Evolutionary conservation across 192 early-diverging fungal species (phyloP).

Genomic region (Podila clonocystis): DNA sequence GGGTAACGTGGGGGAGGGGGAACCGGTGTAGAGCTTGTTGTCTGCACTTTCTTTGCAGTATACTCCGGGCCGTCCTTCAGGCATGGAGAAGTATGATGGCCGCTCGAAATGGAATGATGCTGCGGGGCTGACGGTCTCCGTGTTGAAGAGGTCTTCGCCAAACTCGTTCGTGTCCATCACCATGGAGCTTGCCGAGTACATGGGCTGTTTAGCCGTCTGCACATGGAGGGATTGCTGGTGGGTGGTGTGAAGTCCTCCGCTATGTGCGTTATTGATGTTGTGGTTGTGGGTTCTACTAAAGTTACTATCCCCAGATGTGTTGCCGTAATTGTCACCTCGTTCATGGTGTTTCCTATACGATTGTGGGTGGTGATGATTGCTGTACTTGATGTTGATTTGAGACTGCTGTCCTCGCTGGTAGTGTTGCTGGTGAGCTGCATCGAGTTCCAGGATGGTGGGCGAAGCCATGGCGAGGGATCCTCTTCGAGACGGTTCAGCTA

Average conservation of each 20-base stretch:
- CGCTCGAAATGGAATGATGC: neutral
- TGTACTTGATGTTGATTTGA: slow-evolving; percentile 1
- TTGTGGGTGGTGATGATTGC: neutral
- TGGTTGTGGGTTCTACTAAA: neutral
- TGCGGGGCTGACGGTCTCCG: neutral
- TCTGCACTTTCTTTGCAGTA: neutral
- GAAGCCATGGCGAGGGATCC: neutral
- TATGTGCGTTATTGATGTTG: neutral
- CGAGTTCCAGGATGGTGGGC: neutral
- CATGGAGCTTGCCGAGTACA: neutral
- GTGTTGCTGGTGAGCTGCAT: neutral
- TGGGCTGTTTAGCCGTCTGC: neutral
- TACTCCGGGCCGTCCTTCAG: neutral
- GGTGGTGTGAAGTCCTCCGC: too few species aligned
- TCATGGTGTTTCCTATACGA: neutral
- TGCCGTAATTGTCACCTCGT: neutral
- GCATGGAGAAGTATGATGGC: neutral
- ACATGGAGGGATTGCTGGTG: too few species aligned
- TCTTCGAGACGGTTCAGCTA: neutral
- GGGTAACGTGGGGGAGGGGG: neutral
- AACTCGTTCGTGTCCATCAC: slow-evolving; percentile 13
- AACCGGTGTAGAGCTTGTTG: neutral
- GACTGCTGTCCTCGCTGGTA: neutral
- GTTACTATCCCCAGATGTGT: neutral
- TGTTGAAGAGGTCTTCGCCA: slow-evolving; percentile 29